Conservation (phyloP, 345 rosid genomes). For the Sapria himalayana region DNA sequence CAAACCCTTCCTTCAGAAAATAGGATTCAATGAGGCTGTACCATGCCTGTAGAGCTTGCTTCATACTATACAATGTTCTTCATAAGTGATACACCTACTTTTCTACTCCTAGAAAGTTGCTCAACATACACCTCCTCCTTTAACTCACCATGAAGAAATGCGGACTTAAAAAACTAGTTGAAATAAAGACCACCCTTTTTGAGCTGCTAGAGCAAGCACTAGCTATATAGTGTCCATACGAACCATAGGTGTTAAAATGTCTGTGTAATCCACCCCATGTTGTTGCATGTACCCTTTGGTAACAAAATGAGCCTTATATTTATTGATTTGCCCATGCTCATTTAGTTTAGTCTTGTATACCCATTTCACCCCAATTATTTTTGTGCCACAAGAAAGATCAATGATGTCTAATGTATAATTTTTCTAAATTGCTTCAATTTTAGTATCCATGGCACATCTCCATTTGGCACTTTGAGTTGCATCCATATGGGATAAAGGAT, state of each 20-base stretch:
- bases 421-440: no score
- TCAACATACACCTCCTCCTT: background rate
- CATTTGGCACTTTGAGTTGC: background rate
- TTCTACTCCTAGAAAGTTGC: background rate
- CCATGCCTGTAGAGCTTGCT: no score
- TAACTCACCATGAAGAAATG: background rate
- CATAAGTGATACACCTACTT: background rate
- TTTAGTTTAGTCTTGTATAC: background rate
- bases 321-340: background rate
- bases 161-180: background rate
- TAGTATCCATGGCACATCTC: background rate
- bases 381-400: background rate
- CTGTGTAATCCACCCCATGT: background rate
- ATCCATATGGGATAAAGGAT: background rate
- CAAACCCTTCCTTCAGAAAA: no score
- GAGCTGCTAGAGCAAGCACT: slow-evolving; percentile 1
- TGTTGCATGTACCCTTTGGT: background rate
- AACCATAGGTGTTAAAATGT: background rate
- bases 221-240: background rate
- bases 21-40: background rate
- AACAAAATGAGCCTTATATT: no score
- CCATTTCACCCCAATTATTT: background rate
- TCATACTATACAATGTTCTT: background rate
- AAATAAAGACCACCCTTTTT: background rate
- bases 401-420: background rate